A percentile compares a stretch with the other conserved stretches of the same genome.
phyloP scores from a whole-genome alignment of 805 yeast genomes.

The Candida stauntonica region DNA sequence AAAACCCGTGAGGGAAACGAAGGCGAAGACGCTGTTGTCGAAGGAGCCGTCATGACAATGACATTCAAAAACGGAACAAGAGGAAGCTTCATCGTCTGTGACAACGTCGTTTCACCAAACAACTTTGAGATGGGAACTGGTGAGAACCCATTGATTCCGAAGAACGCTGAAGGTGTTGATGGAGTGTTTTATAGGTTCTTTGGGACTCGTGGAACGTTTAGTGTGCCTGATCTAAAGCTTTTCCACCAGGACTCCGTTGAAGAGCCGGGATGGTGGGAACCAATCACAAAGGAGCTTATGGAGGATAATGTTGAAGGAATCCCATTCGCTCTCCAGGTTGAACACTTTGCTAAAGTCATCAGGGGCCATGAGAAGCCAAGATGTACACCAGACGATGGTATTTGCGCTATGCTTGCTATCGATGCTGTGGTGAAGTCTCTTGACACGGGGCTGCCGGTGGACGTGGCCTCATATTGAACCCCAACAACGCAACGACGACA shows the following conservation, averaged over 20 bases:
- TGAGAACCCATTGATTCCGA: slow-evolving; percentile 20
- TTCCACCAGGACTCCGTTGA: slow-evolving; percentile 15
- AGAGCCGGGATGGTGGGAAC: slow-evolving; percentile 18
- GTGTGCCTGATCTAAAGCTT: slow-evolving; percentile 17
- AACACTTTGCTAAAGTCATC: slow-evolving; percentile 19
- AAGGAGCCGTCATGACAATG: slow-evolving; percentile 19
- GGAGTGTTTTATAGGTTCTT: slow-evolving; percentile 20
- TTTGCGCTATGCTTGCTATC: slow-evolving; percentile 19
- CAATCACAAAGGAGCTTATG: slow-evolving; percentile 10
- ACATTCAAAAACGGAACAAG: slow-evolving; percentile 16
- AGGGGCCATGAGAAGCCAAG: slow-evolving; percentile 16
- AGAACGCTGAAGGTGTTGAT: slow-evolving; percentile 12
- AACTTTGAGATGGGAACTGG: slow-evolving; percentile 24
- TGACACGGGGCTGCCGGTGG: slow-evolving; percentile 14
- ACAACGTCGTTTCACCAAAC: slow-evolving; percentile 19
- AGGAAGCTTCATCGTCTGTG: slow-evolving; percentile 19
- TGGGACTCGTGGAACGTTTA: slow-evolving; percentile 17
- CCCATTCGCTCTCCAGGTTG: slow-evolving; percentile 18
- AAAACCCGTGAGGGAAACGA: slow-evolving; percentile 11
- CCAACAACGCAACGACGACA: not conserved
- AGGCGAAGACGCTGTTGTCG: slow-evolving; percentile 18
- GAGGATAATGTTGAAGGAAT: slow-evolving; percentile 12
- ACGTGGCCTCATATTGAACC: slow-evolving; percentile 9
- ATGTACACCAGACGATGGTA: slow-evolving; percentile 21
- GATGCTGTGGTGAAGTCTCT: slow-evolving; percentile 20